These are phyloP conservation scores for Termitomyces heimii DNA, from an alignment of 768 basidiomycete genomes.

Conservation along the genomic window DNA sequence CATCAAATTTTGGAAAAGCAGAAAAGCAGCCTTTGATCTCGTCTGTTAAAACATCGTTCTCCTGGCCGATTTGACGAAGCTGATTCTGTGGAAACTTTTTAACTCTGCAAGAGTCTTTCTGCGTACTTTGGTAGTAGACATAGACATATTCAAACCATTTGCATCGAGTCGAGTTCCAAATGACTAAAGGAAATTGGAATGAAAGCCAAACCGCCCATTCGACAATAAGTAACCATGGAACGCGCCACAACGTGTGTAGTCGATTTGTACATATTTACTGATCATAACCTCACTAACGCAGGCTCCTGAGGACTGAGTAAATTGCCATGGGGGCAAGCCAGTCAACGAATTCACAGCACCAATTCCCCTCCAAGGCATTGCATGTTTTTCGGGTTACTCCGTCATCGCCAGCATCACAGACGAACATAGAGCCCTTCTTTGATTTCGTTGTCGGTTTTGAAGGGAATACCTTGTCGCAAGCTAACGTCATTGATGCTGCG, in stretches of 20 bases:
- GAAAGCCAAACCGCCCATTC: too few relatives aligned
- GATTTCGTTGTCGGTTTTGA: slow-evolving; percentile 95
- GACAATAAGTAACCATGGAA: too few relatives aligned
- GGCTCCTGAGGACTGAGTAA: background rate
- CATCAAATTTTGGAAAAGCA: background rate
- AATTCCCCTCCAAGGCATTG: slow-evolving; percentile 57
- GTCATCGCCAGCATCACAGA: slow-evolving; percentile 81
- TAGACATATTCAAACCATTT: too few relatives aligned
- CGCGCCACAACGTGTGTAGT: background rate
- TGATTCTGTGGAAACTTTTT: too few relatives aligned
- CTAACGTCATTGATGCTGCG: slow-evolving; percentile 56
- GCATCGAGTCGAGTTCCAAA: too few relatives aligned
- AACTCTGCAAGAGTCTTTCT: too few relatives aligned
- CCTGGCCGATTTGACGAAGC: too few relatives aligned
- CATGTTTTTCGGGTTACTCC: slow-evolving; percentile 91
- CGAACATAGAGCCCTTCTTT: slow-evolving; percentile 87
- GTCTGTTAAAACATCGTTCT: too few relatives aligned
- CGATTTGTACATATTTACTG: slow-evolving; percentile 8
- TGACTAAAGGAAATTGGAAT: too few relatives aligned
- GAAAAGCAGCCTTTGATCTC: background rate
- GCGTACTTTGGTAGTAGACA: too few relatives aligned
- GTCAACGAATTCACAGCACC: slow-evolving; percentile 43
- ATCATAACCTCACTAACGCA: background rate
- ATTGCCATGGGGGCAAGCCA: slow-evolving; percentile 66
- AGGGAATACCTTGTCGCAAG: slow-evolving; percentile 50